phyloP scores from a whole-genome alignment of 179 eudicot species.

The Amaranthus tricolor region DNA sequence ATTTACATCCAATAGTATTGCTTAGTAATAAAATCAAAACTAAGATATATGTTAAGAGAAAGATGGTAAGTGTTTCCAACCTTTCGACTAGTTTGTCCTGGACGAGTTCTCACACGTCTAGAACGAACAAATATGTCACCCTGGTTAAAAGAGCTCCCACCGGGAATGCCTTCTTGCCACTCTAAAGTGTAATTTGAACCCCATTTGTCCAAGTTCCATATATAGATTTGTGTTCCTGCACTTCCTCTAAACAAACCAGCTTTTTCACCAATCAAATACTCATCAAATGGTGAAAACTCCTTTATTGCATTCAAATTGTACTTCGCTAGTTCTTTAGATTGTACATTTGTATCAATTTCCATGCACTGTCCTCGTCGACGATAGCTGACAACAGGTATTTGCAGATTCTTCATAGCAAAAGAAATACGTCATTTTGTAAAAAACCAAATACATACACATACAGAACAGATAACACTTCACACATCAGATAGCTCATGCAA shows the following conservation, averaged over 20 bases:
- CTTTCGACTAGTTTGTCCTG: conserved; percentile 63
- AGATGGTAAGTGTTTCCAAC: conserved; percentile 20
- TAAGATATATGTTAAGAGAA: neutral
- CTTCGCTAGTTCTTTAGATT: conserved; percentile 47
- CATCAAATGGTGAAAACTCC: conserved; percentile 70
- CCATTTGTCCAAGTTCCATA: conserved; percentile 83
- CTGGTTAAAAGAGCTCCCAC: conserved; percentile 51
- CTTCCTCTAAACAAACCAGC: conserved; percentile 42
- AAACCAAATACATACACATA: neutral
- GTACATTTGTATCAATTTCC: conserved; percentile 58
- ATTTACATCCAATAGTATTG: neutral
- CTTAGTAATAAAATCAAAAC: neutral
- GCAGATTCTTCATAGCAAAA: conserved; percentile 50
- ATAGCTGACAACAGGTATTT: conserved; percentile 72
- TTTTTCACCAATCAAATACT: conserved; percentile 78
- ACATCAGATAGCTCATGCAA: neutral
- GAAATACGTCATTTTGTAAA: neutral
- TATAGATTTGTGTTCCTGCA: conserved; percentile 75
- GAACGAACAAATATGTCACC: conserved; percentile 72
- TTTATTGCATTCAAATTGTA: conserved; percentile 53
- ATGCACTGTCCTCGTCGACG: conserved; percentile 45
- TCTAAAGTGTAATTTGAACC: conserved; percentile 60
- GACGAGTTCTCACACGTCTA: conserved; percentile 65
- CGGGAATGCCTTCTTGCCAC: conserved; percentile 48
- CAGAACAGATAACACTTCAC: neutral